Percentiles rank a stretch among this genome's conserved stretches.
Evolutionary conservation across 2,329 filamentous ascomycete genomes (phyloP).

Genomic region (Leptographium procerum): DNA sequence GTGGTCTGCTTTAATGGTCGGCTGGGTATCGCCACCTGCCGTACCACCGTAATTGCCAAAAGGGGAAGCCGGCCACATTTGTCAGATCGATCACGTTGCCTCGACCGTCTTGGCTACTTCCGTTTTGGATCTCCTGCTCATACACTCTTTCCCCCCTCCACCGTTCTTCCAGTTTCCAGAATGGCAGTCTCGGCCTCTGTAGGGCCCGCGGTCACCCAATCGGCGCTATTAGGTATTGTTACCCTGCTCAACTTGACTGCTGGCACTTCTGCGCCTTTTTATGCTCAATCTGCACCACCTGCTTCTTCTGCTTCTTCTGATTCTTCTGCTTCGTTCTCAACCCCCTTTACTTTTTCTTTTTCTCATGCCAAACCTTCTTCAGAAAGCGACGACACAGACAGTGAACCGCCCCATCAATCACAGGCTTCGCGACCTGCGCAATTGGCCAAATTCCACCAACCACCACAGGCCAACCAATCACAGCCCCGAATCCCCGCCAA

Average conservation of each 20-base stretch:
- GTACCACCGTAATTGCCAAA: not conserved
- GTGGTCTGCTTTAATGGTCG: not conserved
- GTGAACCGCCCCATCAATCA: slow-evolving; percentile 6
- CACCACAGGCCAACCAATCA: slow-evolving; percentile 2
- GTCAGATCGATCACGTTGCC: not conserved
- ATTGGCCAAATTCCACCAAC: not conserved
- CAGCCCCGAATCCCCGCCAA: not conserved
- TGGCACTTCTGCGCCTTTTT: not conserved
- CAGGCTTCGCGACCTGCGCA: not conserved
- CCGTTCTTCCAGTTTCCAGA: slow-evolving; percentile 4
- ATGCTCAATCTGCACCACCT: no score
- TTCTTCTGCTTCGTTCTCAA: not conserved
- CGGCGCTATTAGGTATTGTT: slow-evolving; percentile 20
- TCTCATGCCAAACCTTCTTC: not conserved
- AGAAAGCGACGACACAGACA: slow-evolving; percentile 12
- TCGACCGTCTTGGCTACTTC: not conserved
- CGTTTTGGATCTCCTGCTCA: not conserved
- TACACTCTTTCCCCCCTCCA: not conserved
- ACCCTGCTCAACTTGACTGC: slow-evolving; percentile 14
- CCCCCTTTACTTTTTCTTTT: not conserved
- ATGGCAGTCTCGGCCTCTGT: slow-evolving; percentile 20
- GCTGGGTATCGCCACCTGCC: not conserved
- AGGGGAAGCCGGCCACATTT: not conserved
- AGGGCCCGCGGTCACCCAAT: slow-evolving; percentile 18
- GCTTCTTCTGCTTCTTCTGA: not conserved